phyloP scores from a whole-genome alignment of 2,329 filamentous ascomycete species.

The Xylaria arbuscula region DNA sequence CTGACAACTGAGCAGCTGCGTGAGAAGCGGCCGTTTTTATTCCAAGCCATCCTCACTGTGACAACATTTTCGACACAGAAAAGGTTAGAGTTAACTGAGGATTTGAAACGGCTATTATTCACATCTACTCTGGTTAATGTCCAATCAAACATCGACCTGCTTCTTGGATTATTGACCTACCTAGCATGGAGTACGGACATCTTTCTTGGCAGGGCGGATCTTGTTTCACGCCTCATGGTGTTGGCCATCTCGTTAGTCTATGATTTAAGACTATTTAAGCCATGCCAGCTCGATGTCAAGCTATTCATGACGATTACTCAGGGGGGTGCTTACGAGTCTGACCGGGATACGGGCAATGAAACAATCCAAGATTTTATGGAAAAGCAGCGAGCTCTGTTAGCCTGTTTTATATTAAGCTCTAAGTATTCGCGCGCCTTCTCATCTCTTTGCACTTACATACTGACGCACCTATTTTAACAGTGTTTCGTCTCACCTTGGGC shows the following conservation, averaged over 20 bases:
- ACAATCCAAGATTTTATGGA: slow-evolving; percentile 43
- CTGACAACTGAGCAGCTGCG: slow-evolving; percentile 49
- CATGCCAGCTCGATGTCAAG: slow-evolving; percentile 45
- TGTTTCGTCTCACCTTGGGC: slow-evolving; percentile 51
- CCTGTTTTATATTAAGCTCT: slow-evolving; percentile 49
- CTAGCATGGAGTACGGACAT: slow-evolving; percentile 53
- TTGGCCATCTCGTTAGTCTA: slow-evolving; percentile 53
- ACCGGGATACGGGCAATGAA: slow-evolving; percentile 28
- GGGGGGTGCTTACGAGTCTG: slow-evolving; percentile 43
- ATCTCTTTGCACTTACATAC: not conserved
- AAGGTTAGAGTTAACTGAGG: slow-evolving; percentile 44
- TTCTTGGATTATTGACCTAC: slow-evolving; percentile 53
- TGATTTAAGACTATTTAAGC: slow-evolving; percentile 52
- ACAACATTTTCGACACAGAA: slow-evolving; percentile 48
- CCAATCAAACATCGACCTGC: slow-evolving; percentile 50
- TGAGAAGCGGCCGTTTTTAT: slow-evolving; percentile 49
- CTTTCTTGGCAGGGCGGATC: slow-evolving; percentile 49
- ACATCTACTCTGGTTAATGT: slow-evolving; percentile 47
- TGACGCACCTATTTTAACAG: slow-evolving; percentile 10
- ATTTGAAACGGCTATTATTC: slow-evolving; percentile 50
- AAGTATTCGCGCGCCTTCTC: slow-evolving; percentile 27
- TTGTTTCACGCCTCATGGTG: slow-evolving; percentile 52
- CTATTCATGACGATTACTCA: slow-evolving; percentile 49
- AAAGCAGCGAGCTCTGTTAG: slow-evolving; percentile 47
- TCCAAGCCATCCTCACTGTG: slow-evolving; percentile 53